These are phyloP conservation scores for Saturnispora mendoncae DNA, from an alignment of 805 yeast species.

Conservation along the genomic window DNA sequence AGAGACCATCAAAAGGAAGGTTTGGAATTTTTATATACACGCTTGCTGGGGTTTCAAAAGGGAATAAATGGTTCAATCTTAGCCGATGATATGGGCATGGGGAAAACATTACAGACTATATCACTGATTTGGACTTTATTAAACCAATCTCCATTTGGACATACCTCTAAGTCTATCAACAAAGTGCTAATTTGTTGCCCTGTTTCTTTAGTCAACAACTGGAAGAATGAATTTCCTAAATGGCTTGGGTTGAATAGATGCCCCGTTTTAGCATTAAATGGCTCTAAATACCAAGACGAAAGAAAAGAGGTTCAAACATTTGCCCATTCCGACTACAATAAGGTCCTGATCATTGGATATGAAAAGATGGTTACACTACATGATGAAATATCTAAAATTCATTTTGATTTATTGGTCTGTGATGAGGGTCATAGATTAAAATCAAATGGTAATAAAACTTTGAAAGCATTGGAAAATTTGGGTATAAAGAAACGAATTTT, in stretches of 20 bases:
- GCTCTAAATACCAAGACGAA: slow-evolving; percentile 44
- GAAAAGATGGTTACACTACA: slow-evolving; percentile 60
- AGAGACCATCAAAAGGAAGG: slow-evolving; percentile 87
- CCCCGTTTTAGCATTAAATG: slow-evolving; percentile 55
- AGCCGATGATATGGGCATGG: slow-evolving; percentile 98
- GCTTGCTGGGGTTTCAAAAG: slow-evolving; percentile 60
- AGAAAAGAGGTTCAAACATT: slow-evolving; percentile 50
- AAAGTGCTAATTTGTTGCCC: slow-evolving; percentile 84
- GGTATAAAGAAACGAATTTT: slow-evolving; percentile 50
- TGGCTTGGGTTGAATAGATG: slow-evolving; percentile 69
- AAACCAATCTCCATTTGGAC: slow-evolving; percentile 48
- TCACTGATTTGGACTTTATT: slow-evolving; percentile 47
- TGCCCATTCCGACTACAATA: slow-evolving; percentile 62
- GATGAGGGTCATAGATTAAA: slow-evolving; percentile 95
- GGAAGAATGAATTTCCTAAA: slow-evolving; percentile 82
- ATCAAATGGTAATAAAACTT: slow-evolving; percentile 59
- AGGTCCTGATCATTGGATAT: slow-evolving; percentile 79
- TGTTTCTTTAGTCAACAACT: slow-evolving; percentile 76
- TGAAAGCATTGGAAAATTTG: slow-evolving; percentile 51
- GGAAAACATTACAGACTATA: slow-evolving; percentile 82
- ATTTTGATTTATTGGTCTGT: slow-evolving; percentile 68
- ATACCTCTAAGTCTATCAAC: slow-evolving; percentile 29
- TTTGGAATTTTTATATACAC: slow-evolving; percentile 69
- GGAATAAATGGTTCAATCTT: slow-evolving; percentile 63
- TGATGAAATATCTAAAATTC: slow-evolving; percentile 36